These are phyloP conservation scores for Arachnopeziza araneosa DNA, from an alignment of 2,329 filamentous ascomycete genomes.

Conservation along the genomic window DNA sequence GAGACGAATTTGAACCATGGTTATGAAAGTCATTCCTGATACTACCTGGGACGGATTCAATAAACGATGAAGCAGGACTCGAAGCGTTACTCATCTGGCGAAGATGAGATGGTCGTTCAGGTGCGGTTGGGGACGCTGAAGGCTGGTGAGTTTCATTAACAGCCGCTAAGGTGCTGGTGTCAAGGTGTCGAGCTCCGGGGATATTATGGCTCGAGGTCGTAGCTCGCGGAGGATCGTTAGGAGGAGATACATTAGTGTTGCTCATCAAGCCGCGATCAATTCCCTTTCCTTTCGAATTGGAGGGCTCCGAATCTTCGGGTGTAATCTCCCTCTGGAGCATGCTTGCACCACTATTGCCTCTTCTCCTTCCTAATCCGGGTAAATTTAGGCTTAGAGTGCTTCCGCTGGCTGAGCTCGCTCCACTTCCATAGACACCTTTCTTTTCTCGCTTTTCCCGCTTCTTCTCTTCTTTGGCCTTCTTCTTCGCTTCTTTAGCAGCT, in stretches of 20 bases:
- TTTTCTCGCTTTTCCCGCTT: conserved; percentile 55
- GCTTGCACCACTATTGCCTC: conserved; percentile 55
- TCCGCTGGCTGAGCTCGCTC: conserved; percentile 49
- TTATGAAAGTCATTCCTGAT: conserved; percentile 27
- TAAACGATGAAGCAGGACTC: conserved; percentile 70
- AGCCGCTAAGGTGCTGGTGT: conserved; percentile 15
- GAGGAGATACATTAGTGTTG: conserved; percentile 11
- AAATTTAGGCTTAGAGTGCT: conserved; percentile 60
- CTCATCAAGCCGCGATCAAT: conserved; percentile 48
- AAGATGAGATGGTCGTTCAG: conserved; percentile 62
- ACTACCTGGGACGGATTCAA: conserved; percentile 57
- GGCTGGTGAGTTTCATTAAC: conserved; percentile 37
- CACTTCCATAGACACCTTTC: conserved; percentile 44
- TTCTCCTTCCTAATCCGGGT: conserved; percentile 41
- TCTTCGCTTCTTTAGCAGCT: conserved; percentile 51
- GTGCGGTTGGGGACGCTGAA: conserved; percentile 40
- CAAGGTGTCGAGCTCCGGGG: conserved; percentile 20
- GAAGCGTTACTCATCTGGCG: conserved; percentile 84
- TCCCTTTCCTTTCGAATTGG: conserved; percentile 58
- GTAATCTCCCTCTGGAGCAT: conserved; percentile 54
- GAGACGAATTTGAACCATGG: conserved; percentile 37
- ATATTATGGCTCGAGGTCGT: conserved; percentile 15
- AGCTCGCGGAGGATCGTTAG: conserved; percentile 18
- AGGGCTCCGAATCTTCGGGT: conserved; percentile 37
- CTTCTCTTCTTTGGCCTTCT: conserved; percentile 73